These are phyloP conservation scores for Arthrobotrys conoides DNA, from an alignment of 2,329 filamentous ascomycete genomes.

Conservation along the genomic window DNA sequence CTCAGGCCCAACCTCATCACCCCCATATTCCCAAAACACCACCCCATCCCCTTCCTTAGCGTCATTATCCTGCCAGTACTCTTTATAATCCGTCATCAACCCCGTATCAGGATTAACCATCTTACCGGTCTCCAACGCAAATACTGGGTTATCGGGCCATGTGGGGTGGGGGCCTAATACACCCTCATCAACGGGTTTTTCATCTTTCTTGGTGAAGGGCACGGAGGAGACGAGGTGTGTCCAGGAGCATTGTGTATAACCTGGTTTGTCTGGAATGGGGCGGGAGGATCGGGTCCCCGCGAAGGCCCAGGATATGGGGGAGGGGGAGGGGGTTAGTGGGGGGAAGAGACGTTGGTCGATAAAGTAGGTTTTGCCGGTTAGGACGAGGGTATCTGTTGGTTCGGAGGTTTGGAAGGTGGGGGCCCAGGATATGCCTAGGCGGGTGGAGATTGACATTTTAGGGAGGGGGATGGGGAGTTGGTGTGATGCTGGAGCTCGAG, in stretches of 20 bases:
- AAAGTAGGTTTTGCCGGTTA: constrained; percentile 54
- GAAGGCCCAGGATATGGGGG: constrained; percentile 46
- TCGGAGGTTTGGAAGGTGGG: constrained; percentile 36
- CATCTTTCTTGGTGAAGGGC: constrained; percentile 40
- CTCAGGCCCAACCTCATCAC: constrained; percentile 44
- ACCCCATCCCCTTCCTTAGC: constrained; percentile 49
- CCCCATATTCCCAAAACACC: constrained; percentile 50
- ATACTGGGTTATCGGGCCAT: constrained; percentile 48
- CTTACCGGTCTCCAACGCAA: constrained; percentile 65
- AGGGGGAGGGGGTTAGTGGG: constrained; percentile 7
- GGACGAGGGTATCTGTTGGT: constrained; percentile 53
- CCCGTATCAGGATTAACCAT: constrained; percentile 65
- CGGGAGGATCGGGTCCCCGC: constrained; percentile 34
- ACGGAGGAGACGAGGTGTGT: constrained; percentile 54
- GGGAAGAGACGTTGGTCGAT: constrained; percentile 52
- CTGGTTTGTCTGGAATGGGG: constrained; percentile 23
- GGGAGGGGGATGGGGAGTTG: not conserved
- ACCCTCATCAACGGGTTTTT: constrained; percentile 64
- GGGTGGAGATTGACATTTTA: constrained; percentile 51
- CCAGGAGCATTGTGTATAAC: constrained; percentile 42
- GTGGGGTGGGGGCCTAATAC: constrained; percentile 64
- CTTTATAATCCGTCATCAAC: constrained; percentile 64
- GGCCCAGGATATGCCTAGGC: constrained; percentile 51
- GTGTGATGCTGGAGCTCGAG: not conserved
- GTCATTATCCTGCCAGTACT: constrained; percentile 65